Base-by-base conservation (phyloP, 2,329 filamentous ascomycete species). In the Xenoacremonium recifei region DNA sequence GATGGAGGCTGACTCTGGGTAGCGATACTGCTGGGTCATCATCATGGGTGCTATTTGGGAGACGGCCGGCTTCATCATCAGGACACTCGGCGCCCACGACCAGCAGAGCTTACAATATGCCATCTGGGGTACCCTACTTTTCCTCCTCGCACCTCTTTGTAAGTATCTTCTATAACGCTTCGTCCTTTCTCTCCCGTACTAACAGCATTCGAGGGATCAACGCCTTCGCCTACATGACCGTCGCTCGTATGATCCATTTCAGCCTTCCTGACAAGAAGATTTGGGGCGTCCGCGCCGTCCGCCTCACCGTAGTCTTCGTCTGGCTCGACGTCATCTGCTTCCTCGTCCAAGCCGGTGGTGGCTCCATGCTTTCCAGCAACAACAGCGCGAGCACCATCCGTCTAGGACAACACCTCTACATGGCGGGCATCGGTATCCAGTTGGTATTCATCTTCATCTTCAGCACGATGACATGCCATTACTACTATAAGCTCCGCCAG, bases 241-340 rank as follows among this genome's bases (percentile, higher is more conserved):
- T 71, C 29, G 64, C 68, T 1, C 62, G 66, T 21, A 58, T 69
- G 47, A 55, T 70, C 5, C 63, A 65, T 50, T 66, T 63, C 42
- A 60, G 59, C 43, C 57, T 70, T 18, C 68, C 68, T 1, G 60
- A 64, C 9, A 62, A 63, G 48, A 61, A 55, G 20, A 59, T 70
- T 16, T 53, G 64, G 25, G 60, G 64, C 9, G 51, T 68, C 34
- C 63, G 58, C 21, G 61, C 64, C 15, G 54, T 58, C 19, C 60
- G 60, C 15, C 62, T 77, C 43, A 68, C 71, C 12, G 64, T 66
- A 31, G 54, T 69, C 27, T 76, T 77, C 36, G 71, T 77, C 7
- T 67, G 67, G 58, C 59, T 73, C 23, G 72, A 76, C 47, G 50
- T 76, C n/a, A 27, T 69, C 23, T 70, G 68, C 12, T 76, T 77